These are phyloP conservation scores for Teratosphaeria viscida DNA, from an alignment of 2,329 filamentous ascomycete genomes.

Conservation along the genomic window DNA sequence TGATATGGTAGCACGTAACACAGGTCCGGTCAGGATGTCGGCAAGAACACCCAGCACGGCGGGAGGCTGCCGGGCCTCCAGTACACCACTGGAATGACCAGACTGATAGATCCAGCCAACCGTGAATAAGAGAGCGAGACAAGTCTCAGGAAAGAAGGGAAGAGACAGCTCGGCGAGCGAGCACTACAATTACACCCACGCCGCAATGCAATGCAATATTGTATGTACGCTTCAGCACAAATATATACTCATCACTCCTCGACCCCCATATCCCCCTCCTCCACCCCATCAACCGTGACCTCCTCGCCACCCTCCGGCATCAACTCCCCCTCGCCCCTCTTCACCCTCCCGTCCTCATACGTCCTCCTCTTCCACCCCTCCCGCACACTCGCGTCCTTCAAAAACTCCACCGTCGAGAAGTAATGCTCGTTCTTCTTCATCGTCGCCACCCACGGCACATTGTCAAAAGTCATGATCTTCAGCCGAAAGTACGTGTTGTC, in stretches of 20 bases:
- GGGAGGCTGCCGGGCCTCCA: too few relatives aligned
- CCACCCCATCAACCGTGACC: slow-evolving; percentile 3
- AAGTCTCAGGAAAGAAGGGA: background rate
- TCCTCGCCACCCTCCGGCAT: slow-evolving; percentile 3
- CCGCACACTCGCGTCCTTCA: slow-evolving; percentile 43
- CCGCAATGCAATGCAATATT: background rate
- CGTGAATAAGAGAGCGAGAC: background rate
- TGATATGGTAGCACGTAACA: too few relatives aligned
- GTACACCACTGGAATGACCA: background rate
- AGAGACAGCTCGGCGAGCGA: background rate
- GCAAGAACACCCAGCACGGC: background rate
- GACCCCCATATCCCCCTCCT: slow-evolving; percentile 2
- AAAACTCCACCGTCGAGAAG: slow-evolving; percentile 56
- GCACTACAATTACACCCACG: background rate
- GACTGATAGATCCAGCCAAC: background rate
- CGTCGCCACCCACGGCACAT: slow-evolving; percentile 94
- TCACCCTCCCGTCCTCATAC: slow-evolving; percentile 39
- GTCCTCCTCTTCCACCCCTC: slow-evolving; percentile 50
- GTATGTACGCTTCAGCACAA: background rate
- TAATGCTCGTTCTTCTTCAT: slow-evolving; percentile 99
- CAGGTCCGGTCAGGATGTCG: background rate
- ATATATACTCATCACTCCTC: background rate
- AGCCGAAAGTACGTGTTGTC: slow-evolving; percentile 98
- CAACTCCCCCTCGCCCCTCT: slow-evolving; percentile 23
- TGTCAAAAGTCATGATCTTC: slow-evolving; percentile 96